Conservation (phyloP, 176 grass and related monocot genomes). For the Metroxylon sagu region DNA sequence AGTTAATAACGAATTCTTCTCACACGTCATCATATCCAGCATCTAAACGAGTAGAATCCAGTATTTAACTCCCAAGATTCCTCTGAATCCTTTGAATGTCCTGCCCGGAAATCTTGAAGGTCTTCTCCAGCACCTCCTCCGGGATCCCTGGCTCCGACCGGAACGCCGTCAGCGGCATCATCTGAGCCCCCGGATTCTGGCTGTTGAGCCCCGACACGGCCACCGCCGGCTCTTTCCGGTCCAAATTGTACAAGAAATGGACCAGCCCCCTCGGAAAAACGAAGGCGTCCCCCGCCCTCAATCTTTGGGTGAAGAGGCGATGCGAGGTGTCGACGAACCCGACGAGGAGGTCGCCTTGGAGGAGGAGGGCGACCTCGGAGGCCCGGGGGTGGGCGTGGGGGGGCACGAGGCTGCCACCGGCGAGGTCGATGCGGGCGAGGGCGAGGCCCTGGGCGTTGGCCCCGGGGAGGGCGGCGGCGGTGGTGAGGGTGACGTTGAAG, state of each 20-base stretch:
- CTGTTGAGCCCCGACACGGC: slow-evolving; percentile 53
- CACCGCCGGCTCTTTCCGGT: slow-evolving; percentile 23
- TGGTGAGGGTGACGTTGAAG: slow-evolving; percentile 42
- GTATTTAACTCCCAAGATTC: slow-evolving; percentile 23
- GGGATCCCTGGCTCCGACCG: slow-evolving; percentile 34
- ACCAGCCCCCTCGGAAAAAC: slow-evolving; percentile 47
- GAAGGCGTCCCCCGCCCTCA: slow-evolving; percentile 55
- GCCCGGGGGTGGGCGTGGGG: slow-evolving; percentile 60
- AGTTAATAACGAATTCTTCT: too few species aligned
- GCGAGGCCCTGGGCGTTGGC: slow-evolving; percentile 48
- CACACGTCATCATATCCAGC: too few species aligned
- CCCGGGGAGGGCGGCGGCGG: slow-evolving; percentile 27
- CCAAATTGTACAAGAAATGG: slow-evolving; percentile 44
- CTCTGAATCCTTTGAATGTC: slow-evolving; percentile 44
- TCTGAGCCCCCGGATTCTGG: slow-evolving; percentile 56
- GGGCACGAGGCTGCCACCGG: slow-evolving; percentile 35
- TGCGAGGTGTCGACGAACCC: slow-evolving; percentile 59
- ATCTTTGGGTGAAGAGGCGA: slow-evolving; percentile 53
- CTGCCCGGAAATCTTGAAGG: slow-evolving; percentile 45
- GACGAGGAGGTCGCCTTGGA: slow-evolving; percentile 33
- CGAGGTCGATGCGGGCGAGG: slow-evolving; percentile 45
- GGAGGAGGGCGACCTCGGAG: slow-evolving; percentile 42
- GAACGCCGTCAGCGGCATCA: slow-evolving; percentile 37
- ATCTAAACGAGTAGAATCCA: too few species aligned
- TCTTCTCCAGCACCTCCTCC: slow-evolving; percentile 40